phyloP scores from a whole-genome alignment of 495 filamentous ascomycete species.

The Penicillium herquei region DNA sequence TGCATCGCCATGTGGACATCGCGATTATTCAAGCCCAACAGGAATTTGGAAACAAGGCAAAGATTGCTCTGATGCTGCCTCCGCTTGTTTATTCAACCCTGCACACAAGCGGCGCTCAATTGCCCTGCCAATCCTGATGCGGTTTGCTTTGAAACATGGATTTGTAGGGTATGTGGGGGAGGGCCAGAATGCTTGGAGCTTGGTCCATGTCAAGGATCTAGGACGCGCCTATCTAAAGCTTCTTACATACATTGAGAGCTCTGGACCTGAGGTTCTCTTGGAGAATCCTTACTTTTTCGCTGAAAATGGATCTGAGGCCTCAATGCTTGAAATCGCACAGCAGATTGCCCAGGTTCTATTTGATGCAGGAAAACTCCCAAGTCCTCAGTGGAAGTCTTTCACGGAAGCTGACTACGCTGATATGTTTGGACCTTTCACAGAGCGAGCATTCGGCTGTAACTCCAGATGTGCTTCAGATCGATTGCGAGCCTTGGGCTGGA shows the following conservation, averaged over 20 bases:
- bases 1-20: slow-evolving; percentile 42
- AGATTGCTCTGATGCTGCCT: slow-evolving; percentile 36
- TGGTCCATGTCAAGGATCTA: slow-evolving; percentile 31
- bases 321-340: slow-evolving; percentile 23
- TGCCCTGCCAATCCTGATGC: slow-evolving; percentile 28
- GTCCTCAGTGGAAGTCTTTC: not conserved
- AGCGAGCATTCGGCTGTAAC: slow-evolving; percentile 28
- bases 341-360: slow-evolving; percentile 20
- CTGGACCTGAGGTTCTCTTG: slow-evolving; percentile 10
- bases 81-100: slow-evolving; percentile 33
- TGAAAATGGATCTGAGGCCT: slow-evolving; percentile 34
- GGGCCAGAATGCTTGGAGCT: slow-evolving; percentile 25
- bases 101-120: slow-evolving; percentile 28
- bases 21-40: slow-evolving; percentile 30
- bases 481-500: slow-evolving; percentile 33
- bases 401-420: slow-evolving; percentile 24
- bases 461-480: slow-evolving; percentile 25
- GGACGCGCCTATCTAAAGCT: slow-evolving; percentile 28
- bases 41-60: slow-evolving; percentile 31
- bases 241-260: slow-evolving; percentile 30
- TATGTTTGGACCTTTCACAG: slow-evolving; percentile 25
- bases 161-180: slow-evolving; percentile 26
- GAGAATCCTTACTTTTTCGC: slow-evolving; percentile 37
- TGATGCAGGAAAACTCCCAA: not conserved
- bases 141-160: slow-evolving; percentile 37